Evolutionary conservation across 305 asterid genomes (phyloP).

Genomic region (Fraxinus sp.): DNA sequence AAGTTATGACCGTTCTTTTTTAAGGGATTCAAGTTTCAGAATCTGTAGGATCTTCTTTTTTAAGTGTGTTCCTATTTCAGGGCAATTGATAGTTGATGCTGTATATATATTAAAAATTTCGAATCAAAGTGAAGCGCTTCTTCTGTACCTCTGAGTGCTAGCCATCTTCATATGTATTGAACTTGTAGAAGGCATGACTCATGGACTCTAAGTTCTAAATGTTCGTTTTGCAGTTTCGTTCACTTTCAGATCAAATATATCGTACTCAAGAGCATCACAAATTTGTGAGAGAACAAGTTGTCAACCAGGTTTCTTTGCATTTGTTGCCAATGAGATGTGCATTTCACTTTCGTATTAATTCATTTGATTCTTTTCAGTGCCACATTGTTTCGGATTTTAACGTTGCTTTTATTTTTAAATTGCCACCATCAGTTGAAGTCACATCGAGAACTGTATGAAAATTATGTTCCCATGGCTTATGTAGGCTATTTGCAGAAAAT

Average conservation of each 20-base stretch:
- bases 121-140: not conserved
- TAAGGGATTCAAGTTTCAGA: not conserved
- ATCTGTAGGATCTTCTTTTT: not conserved
- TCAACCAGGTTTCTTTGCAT: constrained; percentile 62
- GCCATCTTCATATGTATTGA: not conserved
- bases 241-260: constrained; percentile 93
- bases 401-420: constrained; percentile 22
- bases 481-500: constrained; percentile 64
- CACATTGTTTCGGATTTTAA: not conserved
- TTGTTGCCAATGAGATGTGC: not conserved
- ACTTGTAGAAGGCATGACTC: not conserved
- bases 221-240: constrained; percentile 58
- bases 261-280: constrained; percentile 74
- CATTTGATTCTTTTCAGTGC: constrained; percentile 14
- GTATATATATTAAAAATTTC: not conserved
- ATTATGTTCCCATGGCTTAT: constrained; percentile 73
- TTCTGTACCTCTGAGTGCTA: not conserved
- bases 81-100: not conserved
- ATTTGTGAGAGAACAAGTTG: constrained; percentile 79
- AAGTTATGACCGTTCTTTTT: not conserved
- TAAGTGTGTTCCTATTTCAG: not conserved
- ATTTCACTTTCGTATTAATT: not conserved
- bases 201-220: not conserved
- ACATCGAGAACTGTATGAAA: constrained; percentile 56
- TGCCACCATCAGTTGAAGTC: constrained; percentile 58